Evolutionary conservation across 2,329 filamentous ascomycete species (phyloP).

Genomic region (Sporothrix brunneoviolacea): DNA sequence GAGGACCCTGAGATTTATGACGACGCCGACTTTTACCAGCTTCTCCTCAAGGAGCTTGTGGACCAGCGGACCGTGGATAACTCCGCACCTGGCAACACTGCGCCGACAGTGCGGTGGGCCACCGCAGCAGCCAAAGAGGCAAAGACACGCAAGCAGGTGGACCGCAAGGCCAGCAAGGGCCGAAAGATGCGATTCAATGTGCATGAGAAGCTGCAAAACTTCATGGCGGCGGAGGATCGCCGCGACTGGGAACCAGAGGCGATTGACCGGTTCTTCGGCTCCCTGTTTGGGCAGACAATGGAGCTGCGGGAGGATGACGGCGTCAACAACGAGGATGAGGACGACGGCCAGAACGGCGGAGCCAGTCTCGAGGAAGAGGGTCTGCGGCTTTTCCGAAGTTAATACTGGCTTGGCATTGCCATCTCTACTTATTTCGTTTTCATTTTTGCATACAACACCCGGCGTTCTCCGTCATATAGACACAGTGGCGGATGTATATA

Average conservation of each 20-base stretch:
- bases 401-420: too few relatives aligned
- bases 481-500: too few relatives aligned
- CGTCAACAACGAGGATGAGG: constrained; percentile 27
- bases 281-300: constrained; percentile 65
- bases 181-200: constrained; percentile 90
- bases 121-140: constrained; percentile 66
- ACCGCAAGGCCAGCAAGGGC: constrained; percentile 92
- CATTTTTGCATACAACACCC: constrained; percentile 13
- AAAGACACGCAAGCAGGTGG: constrained; percentile 76
- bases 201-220: constrained; percentile 95
- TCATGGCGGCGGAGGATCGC: constrained; percentile 88
- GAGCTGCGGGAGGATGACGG: constrained; percentile 54
- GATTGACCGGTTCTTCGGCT: constrained; percentile 69
- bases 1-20: constrained; percentile 70
- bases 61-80: constrained; percentile 75
- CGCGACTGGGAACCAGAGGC: constrained; percentile 73
- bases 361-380: constrained; percentile 47
- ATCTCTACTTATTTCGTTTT: not conserved
- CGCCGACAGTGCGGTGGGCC: constrained; percentile 55
- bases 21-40: constrained; percentile 90
- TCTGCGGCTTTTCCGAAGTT: constrained; percentile 44
- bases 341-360: constrained; percentile 35
- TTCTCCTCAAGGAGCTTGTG: constrained; percentile 86
- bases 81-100: constrained; percentile 36
- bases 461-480: constrained; percentile 9